phyloP scores from a whole-genome alignment of 176 grass and related monocot species.

The Melocanna baccifera region DNA sequence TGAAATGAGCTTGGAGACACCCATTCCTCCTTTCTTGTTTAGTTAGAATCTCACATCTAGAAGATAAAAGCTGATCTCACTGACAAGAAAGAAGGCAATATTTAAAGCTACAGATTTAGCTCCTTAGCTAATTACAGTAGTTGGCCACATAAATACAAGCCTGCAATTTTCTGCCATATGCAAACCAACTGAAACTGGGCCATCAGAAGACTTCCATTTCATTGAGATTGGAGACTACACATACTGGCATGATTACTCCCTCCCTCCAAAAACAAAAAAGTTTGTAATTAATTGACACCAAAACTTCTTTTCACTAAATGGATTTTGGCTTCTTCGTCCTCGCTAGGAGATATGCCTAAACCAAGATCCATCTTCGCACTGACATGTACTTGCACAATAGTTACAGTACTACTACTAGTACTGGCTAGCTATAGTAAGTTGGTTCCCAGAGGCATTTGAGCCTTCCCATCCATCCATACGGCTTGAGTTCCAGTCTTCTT shows the following conservation, averaged over 20 bases:
- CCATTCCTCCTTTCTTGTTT: background rate
- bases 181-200: background rate
- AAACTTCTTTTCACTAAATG: slow-evolving; percentile 17
- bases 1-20: background rate
- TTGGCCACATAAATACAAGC: background rate
- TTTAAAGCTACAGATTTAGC: background rate
- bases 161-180: background rate
- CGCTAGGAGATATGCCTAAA: slow-evolving; percentile 4
- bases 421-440: slow-evolving; percentile 27
- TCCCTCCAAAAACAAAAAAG: background rate
- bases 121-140: background rate
- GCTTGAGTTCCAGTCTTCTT: slow-evolving; percentile 22
- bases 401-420: slow-evolving; percentile 27
- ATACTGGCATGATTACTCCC: background rate
- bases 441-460: background rate
- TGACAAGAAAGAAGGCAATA: background rate
- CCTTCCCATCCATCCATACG: background rate
- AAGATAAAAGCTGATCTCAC: background rate
- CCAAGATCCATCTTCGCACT: slow-evolving; percentile 39
- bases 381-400: slow-evolving; percentile 47
- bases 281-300: slow-evolving; percentile 8
- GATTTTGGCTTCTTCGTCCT: slow-evolving; percentile 27
- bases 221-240: slow-evolving; percentile 9
- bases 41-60: background rate
- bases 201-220: slow-evolving; percentile 15